Base-by-base conservation (phyloP, 495 filamentous ascomycete species). In the Apiosordaria backusii region DNA sequence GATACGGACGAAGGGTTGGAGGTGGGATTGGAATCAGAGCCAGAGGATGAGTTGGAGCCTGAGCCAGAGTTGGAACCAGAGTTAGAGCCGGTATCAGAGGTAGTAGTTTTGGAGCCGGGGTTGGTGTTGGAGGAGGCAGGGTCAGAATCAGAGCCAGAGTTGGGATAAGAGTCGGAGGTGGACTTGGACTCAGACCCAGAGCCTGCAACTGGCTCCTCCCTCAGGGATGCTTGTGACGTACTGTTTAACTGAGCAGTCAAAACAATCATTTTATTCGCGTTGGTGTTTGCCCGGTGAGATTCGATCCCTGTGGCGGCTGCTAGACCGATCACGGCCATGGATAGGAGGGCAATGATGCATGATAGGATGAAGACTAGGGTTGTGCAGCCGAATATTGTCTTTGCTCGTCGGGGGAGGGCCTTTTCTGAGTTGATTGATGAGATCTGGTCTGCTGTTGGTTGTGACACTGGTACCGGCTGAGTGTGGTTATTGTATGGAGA, bases 281-380 rank as follows among this genome's bases (percentile, higher is more conserved):
- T 78, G 21, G 75, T 70, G 70, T 70, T 81, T 16, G 78, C 79
- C 55, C 77, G 72, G 58, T 67, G 76, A 13, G 79, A 64, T 57
- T 81, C 76, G 16, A 81, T 66, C 16, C 77, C 81, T 2, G 79
- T 81, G 6, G 75, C 77, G 3, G 77, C 79, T 9, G 79, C 79
- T 18, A 83, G 64, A 1, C 78, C 79, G 60, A 83, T 81, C 7
- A 81, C 77, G 1, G 79, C 76, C 0, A 72, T 75, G 2, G 77
- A 76, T 53, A 83, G 61, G 18, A 80, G 61, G 1, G 73, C 76
- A 63, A 82, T 78, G 50, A 80, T 74, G 53, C 72, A 69, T 4
- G 78, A 78, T 2, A 83, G 74, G 25, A 78, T 66, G 50, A 83
- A 79, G 6, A 81, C 76, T 18, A 81, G 63, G 4, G 73, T 40